Percentiles rank a stretch among this genome's conserved stretches.
phyloP scores from a whole-genome alignment of 2,329 filamentous ascomycete genomes.

The Venturia aucupariae region DNA sequence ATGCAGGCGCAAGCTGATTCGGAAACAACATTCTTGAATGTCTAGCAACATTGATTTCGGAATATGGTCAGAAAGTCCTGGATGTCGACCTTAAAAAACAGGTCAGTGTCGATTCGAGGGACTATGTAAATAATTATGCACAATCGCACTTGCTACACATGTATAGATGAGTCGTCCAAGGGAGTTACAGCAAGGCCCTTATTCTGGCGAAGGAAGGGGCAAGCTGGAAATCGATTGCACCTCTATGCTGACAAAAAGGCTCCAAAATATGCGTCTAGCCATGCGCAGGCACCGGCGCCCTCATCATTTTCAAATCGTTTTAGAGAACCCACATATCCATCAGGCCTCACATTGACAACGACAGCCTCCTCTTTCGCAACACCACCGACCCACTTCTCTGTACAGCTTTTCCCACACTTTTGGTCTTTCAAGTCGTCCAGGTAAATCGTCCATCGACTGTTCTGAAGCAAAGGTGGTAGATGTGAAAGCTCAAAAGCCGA shows the following conservation, averaged over 20 bases:
- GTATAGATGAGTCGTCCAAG: no score
- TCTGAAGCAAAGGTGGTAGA: conserved; percentile 51
- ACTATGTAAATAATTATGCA: no score
- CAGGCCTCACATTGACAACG: conserved; percentile 60
- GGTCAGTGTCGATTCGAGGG: no score
- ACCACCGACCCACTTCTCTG: conserved; percentile 58
- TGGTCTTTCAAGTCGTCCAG: conserved; percentile 54
- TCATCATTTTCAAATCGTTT: conserved; percentile 19
- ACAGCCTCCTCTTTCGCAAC: conserved; percentile 49
- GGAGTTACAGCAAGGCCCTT: no score
- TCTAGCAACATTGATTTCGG: no score
- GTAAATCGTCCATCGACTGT: conserved; percentile 64
- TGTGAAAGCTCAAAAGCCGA: conserved; percentile 51
- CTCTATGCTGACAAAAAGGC: conserved; percentile 12
- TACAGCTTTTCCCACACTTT: conserved; percentile 33
- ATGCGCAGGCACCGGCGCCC: conserved; percentile 30
- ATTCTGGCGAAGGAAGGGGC: no score
- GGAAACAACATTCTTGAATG: no score
- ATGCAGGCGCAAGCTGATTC: no score
- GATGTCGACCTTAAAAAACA: no score
- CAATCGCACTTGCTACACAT: no score
- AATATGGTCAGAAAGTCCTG: no score
- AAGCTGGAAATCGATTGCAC: no score
- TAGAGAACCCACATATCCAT: conserved; percentile 64
- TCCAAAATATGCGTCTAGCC: conserved; percentile 44